phyloP scores from a whole-genome alignment of 441 rosid species.

The Brassica balearica region DNA sequence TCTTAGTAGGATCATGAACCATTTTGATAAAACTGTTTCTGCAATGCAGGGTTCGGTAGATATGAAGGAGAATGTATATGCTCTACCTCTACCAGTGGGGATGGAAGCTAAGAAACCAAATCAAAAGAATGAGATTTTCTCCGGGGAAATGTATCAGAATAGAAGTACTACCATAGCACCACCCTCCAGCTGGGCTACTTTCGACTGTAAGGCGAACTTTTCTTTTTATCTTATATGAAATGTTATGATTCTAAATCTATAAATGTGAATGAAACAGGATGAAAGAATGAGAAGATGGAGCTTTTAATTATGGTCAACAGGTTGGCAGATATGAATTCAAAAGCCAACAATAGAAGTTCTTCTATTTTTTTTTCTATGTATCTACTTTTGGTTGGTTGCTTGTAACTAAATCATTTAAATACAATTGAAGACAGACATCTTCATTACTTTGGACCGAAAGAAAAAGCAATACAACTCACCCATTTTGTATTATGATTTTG shows the following conservation, averaged over 20 bases:
- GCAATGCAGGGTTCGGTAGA: slow-evolving; percentile 58
- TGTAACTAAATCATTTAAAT: slow-evolving; percentile 27
- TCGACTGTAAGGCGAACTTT: slow-evolving; percentile 56
- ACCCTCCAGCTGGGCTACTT: slow-evolving; percentile 69
- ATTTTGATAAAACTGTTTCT: not conserved
- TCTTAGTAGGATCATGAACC: slow-evolving; percentile 20
- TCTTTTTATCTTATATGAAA: not conserved
- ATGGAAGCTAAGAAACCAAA: slow-evolving; percentile 33
- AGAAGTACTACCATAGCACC: slow-evolving; percentile 44
- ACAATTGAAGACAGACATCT: slow-evolving; percentile 29
- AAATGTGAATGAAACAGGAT: slow-evolving; percentile 36
- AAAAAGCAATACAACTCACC: slow-evolving; percentile 27
- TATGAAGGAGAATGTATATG: slow-evolving; percentile 45
- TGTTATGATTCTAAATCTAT: slow-evolving; percentile 5
- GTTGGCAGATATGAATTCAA: slow-evolving; percentile 35
- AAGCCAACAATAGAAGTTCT: slow-evolving; percentile 24
- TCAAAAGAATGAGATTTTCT: slow-evolving; percentile 33
- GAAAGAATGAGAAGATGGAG: slow-evolving; percentile 12
- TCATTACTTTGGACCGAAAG: slow-evolving; percentile 9
- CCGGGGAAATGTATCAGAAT: slow-evolving; percentile 30
- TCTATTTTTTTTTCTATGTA: slow-evolving; percentile 25
- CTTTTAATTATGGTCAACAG: slow-evolving; percentile 18
- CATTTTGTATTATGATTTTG: slow-evolving; percentile 16
- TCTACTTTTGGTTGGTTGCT: slow-evolving; percentile 39
- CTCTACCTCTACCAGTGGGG: slow-evolving; percentile 39